Conservation (phyloP, 805 yeast genomes). For the Metschnikowia vanudenii region DNA sequence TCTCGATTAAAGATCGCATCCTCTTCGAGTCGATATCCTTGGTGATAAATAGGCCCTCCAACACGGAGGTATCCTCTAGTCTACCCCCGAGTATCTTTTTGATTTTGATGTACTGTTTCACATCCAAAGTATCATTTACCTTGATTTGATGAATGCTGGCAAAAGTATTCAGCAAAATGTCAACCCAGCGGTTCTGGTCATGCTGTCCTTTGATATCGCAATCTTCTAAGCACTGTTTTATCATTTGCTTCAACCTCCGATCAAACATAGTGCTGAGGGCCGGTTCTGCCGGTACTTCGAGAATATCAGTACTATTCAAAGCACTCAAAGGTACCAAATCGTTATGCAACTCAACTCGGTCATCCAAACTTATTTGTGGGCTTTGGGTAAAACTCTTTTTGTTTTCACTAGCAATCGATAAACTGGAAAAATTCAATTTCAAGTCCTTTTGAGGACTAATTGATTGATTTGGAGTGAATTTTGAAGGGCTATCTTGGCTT, state of each 20-base stretch:
- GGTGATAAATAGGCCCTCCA: conserved; percentile 84
- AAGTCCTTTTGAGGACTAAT: conserved; percentile 1
- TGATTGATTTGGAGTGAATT: not conserved
- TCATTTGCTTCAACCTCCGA: conserved; percentile 48
- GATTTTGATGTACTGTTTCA: conserved; percentile 83
- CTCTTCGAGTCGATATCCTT: conserved; percentile 74
- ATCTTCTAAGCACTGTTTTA: conserved; percentile 61
- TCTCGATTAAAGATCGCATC: conserved; percentile 63
- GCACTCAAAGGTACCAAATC: not conserved
- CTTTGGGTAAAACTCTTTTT: not conserved
- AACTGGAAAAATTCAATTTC: conserved; percentile 1
- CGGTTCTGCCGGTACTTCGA: not conserved
- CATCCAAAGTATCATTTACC: conserved; percentile 74
- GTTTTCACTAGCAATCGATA: not conserved
- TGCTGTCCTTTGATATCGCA: conserved; percentile 44
- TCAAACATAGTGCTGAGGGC: conserved; percentile 24
- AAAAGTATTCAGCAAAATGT: conserved; percentile 36
- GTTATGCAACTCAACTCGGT: not conserved
- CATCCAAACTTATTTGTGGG: not conserved
- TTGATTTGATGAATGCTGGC: conserved; percentile 27
- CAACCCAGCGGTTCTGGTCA: conserved; percentile 63
- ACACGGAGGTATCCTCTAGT: conserved; percentile 54
- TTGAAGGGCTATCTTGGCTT: not conserved
- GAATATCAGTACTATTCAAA: not conserved
- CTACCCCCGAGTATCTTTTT: conserved; percentile 80